Base-by-base conservation (phyloP, 345 rosid genomes). In the Theobroma cacao region DNA sequence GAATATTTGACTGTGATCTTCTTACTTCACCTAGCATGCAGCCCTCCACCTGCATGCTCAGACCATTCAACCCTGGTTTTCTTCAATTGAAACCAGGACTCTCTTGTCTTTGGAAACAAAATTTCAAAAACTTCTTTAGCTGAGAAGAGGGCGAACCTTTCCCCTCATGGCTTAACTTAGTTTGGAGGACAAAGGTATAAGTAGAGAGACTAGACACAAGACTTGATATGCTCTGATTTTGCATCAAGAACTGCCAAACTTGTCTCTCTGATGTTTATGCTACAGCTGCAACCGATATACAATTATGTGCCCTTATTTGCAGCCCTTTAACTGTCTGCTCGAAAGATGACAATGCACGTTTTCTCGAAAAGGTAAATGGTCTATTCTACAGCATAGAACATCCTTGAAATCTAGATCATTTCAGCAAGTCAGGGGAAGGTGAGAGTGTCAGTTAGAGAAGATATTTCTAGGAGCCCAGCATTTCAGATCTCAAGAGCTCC, bases 401-500 rank as follows among this genome's bases (percentile, higher is more conserved):
- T 72, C 61, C 30, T 18, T 72, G 75, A 31, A 31, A 52, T 34
- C 45, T 28, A 31, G 61, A 20, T 50, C 43, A 30, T 72, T 52
- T 52, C 26, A 3, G 28, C 8, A 11, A 7, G 75, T 72, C 30
- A 31, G 60, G 75, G 22, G 33, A 34, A 69, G 22, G 48, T 26
- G 3, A 36, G 31, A 26, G 5, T 26, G 11, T 68, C 34, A 12
- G 59, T n/a, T 53, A 53, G 72, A 43, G 24, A 12, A 41, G 9
- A 11, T 41, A 63, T 56, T 77, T 48, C 60, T 4, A 60, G 22
- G 34, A 78, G 47, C 15, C 15, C 74, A 79, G 77, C 87, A 89
- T 85, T 77, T 85, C 90, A 40, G 30, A 63, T 72, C 80, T 87
- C 38, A 88, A 56, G 52, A 88, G 84, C 79, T 87, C 89, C 58